Conservation (phyloP, 2,329 filamentous ascomycete species). For the Sporothrix inflata region DNA sequence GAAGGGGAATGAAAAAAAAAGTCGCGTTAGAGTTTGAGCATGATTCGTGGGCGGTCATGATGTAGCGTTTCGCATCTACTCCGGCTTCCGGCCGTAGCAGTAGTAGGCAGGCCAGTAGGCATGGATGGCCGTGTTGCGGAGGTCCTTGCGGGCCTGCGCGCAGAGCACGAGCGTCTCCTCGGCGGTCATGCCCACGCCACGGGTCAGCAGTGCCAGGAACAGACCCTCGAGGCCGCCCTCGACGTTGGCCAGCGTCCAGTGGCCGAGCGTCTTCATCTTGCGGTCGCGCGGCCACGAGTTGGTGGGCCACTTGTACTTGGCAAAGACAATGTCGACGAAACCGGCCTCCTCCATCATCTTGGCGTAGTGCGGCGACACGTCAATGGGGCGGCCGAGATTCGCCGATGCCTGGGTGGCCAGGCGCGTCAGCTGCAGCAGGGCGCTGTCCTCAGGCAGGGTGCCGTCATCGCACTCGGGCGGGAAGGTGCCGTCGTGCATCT, state of each 20-base stretch:
- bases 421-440: conserved; percentile 15
- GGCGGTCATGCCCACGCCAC: conserved; percentile 37
- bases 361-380: conserved; percentile 34
- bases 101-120: conserved; percentile 36
- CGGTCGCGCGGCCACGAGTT: conserved; percentile 40
- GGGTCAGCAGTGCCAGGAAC: conserved; percentile 39
- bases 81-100: conserved; percentile 29
- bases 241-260: conserved; percentile 37
- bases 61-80: conserved; percentile 2
- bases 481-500: conserved; percentile 35
- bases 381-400: conserved; percentile 32
- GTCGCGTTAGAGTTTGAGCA: not conserved
- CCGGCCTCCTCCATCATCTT: conserved; percentile 37
- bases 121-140: conserved; percentile 37
- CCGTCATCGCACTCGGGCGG: conserved; percentile 34
- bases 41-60: not conserved
- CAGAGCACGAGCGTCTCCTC: conserved; percentile 37
- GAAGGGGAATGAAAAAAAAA: not conserved
- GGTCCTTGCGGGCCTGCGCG: conserved; percentile 34
- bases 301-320: conserved; percentile 38
- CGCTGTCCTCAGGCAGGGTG: conserved; percentile 31
- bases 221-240: conserved; percentile 40
- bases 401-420: conserved; percentile 30
- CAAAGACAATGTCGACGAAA: conserved; percentile 38
- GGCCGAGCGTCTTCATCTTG: conserved; percentile 39